These are phyloP conservation scores for Aegilops sharonensis DNA, from an alignment of 176 grass and related monocot genomes.

Conservation along the genomic window DNA sequence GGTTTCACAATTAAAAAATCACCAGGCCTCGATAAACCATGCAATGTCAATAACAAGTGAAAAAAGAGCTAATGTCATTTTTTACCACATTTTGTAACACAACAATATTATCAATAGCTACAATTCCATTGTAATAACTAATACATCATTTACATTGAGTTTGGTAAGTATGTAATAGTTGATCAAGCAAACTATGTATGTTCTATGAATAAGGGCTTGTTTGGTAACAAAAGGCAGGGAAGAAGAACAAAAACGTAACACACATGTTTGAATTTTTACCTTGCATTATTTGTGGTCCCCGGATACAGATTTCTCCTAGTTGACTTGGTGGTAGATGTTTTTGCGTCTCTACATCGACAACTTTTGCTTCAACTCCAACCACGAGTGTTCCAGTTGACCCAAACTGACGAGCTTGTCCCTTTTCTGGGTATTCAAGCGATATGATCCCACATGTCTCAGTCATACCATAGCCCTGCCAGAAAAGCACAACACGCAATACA, in stretches of 20 bases:
- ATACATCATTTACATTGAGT: not conserved
- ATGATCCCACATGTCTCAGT: conserved; percentile 85
- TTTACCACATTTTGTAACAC: not conserved
- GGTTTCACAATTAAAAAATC: not conserved
- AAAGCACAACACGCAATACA: not conserved
- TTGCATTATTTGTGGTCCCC: conserved; percentile 89
- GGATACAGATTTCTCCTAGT: conserved; percentile 82
- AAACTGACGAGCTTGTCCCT: conserved; percentile 47
- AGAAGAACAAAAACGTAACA: not conserved
- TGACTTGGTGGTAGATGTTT: conserved; percentile 69
- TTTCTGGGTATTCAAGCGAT: conserved; percentile 53
- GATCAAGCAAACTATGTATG: no score
- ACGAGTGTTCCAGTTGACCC: conserved; percentile 78
- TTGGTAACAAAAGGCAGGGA: not conserved
- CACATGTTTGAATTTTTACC: conserved; percentile 35
- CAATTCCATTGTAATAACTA: not conserved
- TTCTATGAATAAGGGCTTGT: not conserved
- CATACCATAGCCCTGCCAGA: conserved; percentile 88
- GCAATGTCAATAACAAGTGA: not conserved
- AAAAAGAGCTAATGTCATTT: not conserved
- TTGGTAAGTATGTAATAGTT: no score
- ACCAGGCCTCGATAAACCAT: not conserved
- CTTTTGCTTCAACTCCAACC: conserved; percentile 68
- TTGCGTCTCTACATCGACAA: conserved; percentile 56
- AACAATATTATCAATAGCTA: not conserved